Evolutionary conservation across 768 basidiomycete species (phyloP), one percentile per base, ranked within the genome.

Genomic region (Termitomyces sp.): DNA sequence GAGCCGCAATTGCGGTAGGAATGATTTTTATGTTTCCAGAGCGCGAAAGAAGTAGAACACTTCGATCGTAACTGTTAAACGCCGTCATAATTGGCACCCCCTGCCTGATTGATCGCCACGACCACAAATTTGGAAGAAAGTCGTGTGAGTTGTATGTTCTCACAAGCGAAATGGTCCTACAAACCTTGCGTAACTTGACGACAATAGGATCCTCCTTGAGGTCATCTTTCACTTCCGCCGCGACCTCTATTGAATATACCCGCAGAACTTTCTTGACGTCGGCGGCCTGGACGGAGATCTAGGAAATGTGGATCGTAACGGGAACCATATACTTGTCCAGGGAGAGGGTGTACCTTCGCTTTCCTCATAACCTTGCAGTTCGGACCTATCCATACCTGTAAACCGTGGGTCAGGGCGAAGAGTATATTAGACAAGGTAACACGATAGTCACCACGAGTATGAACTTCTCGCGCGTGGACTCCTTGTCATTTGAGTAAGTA

Each of bases 241-340:
- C 79, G 57, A 98, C 91, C 66, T 97, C 93, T 66, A 97, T 88
- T 52, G 92, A 92, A 74, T 80, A 94, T 43, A 78, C 82, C 60
- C 85, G 81, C 64, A 98, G 72, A 56, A 88, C 85, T 48, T 74
- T 68, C 76, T 97, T 96, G 72, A 97, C 92, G 74, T 93, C 87
- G 62, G 90, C 89, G 26, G 86, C 67, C 67, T 98, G 94, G 3
- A 98, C 94, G 58, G 94, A 96, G 67, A 96, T 90, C 93, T 95
- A 52, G 60, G 45, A 55, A 53, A 62, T 53, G 65, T 61, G 68
- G 66, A 71, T 69, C 71, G 67, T 63, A 54, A 67, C 58, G 53
- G 54, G 63, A 70, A 68, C 43, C 38, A 44, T 26, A 48, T 40
- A 49, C 47, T 41, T 38, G 44, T 44, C 47, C 44, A 58, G 47